Percentiles rank a stretch among this genome's conserved stretches.
Evolutionary conservation across 139 green algal species (phyloP).

Genomic region (Nannochloris sp.): DNA sequence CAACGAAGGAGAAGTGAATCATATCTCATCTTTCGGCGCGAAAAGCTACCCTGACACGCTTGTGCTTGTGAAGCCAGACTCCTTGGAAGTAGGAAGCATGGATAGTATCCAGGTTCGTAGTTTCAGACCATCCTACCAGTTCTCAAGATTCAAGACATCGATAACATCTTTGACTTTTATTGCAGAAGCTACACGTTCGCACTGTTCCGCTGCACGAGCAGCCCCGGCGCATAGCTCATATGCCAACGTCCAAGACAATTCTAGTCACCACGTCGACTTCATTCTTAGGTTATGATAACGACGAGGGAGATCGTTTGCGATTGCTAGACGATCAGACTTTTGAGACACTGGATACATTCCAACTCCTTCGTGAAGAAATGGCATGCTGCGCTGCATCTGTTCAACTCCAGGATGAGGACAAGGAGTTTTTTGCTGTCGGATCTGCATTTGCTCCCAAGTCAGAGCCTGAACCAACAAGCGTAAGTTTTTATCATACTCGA

Average conservation of each 20-base stretch:
- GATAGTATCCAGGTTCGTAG: slow-evolving; percentile 56
- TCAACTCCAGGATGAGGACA: slow-evolving; percentile 31
- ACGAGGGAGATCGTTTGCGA: slow-evolving; percentile 33
- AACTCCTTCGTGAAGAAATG: slow-evolving; percentile 54
- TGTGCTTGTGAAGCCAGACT: slow-evolving; percentile 63
- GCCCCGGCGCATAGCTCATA: slow-evolving; percentile 80
- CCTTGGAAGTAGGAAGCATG: slow-evolving; percentile 78
- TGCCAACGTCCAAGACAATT: slow-evolving; percentile 26
- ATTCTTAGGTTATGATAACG: slow-evolving; percentile 1
- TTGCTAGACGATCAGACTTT: slow-evolving; percentile 73
- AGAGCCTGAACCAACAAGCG: slow-evolving; percentile 76
- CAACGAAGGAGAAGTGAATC: slow-evolving; percentile 85
- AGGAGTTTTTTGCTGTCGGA: slow-evolving; percentile 73
- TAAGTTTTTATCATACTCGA: not conserved
- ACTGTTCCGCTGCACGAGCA: slow-evolving; percentile 83
- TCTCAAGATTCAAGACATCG: not conserved
- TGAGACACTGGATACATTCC: slow-evolving; percentile 50
- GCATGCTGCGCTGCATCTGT: slow-evolving; percentile 40
- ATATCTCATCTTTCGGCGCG: slow-evolving; percentile 71
- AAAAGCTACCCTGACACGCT: slow-evolving; percentile 68
- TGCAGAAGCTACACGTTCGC: slow-evolving; percentile 90
- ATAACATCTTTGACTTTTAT: not conserved
- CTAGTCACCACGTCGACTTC: not conserved
- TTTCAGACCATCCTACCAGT: not conserved
- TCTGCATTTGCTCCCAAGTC: slow-evolving; percentile 57